These are phyloP conservation scores for Pichia scutulata DNA, from an alignment of 805 yeast genomes.

Conservation along the genomic window DNA sequence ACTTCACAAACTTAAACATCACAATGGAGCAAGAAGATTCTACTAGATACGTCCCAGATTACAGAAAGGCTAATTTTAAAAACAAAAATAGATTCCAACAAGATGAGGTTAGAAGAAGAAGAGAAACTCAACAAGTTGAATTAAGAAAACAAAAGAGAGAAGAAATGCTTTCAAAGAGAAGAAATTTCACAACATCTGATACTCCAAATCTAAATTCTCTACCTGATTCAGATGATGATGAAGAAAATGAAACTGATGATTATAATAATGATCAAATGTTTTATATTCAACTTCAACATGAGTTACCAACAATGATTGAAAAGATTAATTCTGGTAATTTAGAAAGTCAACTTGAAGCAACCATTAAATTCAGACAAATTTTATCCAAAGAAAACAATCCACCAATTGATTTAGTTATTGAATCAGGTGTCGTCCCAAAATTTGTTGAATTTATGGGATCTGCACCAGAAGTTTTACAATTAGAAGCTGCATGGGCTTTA, in stretches of 20 bases:
- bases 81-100: constrained; percentile 90
- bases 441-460: constrained; percentile 78
- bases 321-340: constrained; percentile 68
- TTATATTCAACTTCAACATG: constrained; percentile 46
- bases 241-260: constrained; percentile 45
- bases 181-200: constrained; percentile 51
- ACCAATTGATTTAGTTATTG: constrained; percentile 89
- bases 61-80: constrained; percentile 93
- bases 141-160: constrained; percentile 94
- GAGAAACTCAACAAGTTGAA: constrained; percentile 96
- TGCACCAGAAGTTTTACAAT: constrained; percentile 81
- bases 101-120: constrained; percentile 95
- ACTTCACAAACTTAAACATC: neutral
- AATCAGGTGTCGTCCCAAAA: constrained; percentile 88
- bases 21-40: constrained; percentile 64
- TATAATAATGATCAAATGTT: constrained; percentile 28
- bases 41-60: constrained; percentile 90
- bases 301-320: constrained; percentile 79
- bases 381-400: constrained; percentile 92
- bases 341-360: constrained; percentile 78
- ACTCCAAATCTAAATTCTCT: constrained; percentile 3
- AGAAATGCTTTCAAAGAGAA: constrained; percentile 87
- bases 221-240: constrained; percentile 39
- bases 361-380: constrained; percentile 88
- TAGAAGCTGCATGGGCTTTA: constrained; percentile 99